Conservation (phyloP, 192 early-diverging fungal genomes). For the Linnemannia hyalina region DNA sequence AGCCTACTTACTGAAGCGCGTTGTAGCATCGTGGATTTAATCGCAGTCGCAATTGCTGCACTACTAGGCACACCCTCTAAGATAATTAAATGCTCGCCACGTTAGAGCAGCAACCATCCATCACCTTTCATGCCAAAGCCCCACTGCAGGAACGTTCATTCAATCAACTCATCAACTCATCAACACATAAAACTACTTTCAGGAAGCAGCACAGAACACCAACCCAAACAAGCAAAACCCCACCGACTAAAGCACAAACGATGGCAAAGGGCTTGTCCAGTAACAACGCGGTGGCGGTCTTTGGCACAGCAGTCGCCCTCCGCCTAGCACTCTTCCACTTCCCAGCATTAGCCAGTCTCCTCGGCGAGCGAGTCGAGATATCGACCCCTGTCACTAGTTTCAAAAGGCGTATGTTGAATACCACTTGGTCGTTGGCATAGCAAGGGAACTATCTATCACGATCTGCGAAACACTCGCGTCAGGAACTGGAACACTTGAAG, state of each 20-base stretch:
- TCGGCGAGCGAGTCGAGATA: conserved; percentile 78
- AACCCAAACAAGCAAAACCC: background rate
- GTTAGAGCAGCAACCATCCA: background rate
- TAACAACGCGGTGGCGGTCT: conserved; percentile 19
- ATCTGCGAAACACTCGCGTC: background rate
- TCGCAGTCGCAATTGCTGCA: background rate
- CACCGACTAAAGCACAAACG: background rate
- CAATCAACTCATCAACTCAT: background rate
- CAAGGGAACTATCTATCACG: background rate
- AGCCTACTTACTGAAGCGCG: background rate
- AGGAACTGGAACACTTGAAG: background rate
- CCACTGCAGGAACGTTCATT: background rate
- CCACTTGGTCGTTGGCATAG: background rate
- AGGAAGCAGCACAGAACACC: background rate
- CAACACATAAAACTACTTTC: background rate
- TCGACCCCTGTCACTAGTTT: conserved; percentile 91
- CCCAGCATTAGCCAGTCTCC: conserved; percentile 59
- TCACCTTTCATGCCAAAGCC: background rate
- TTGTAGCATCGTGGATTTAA: background rate
- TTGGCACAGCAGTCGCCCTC: conserved; percentile 52
- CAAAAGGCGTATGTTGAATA: conserved; percentile 73
- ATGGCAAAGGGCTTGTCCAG: background rate
- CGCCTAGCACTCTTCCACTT: conserved; percentile 62
- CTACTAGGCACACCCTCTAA: background rate
- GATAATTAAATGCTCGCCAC: background rate